These are phyloP conservation scores for Populus euphratica DNA, from an alignment of 345 rosid genomes.

Conservation along the genomic window DNA sequence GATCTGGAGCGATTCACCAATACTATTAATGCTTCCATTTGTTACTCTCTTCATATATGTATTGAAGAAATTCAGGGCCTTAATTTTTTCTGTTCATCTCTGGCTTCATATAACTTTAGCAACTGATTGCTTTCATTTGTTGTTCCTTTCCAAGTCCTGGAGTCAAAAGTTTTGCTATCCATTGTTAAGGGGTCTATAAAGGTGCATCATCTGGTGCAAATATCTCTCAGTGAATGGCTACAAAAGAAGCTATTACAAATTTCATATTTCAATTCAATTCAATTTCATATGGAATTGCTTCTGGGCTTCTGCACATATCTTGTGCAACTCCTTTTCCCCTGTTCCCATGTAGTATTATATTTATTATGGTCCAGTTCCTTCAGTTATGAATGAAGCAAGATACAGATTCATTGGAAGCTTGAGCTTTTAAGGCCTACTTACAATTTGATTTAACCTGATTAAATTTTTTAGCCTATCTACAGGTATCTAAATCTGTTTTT, in stretches of 20 bases:
- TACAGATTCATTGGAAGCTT: neutral
- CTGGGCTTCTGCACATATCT: neutral
- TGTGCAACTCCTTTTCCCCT: neutral
- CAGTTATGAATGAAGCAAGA: neutral
- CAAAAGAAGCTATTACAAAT: neutral
- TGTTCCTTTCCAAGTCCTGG: neutral
- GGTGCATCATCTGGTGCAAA: neutral
- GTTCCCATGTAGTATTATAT: neutral
- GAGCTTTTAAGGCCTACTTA: neutral
- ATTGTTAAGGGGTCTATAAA: neutral
- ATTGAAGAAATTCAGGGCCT: neutral
- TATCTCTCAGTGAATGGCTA: neutral
- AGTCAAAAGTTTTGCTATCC: neutral
- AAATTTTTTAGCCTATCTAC: neutral
- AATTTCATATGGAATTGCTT: neutral
- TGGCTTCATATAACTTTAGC: neutral
- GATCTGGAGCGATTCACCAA: neutral
- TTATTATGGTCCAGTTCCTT: neutral
- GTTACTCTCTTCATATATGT: neutral
- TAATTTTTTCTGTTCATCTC: neutral
- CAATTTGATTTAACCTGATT: neutral
- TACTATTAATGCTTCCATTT: neutral
- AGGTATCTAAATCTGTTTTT: neutral
- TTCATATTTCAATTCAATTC: neutral
- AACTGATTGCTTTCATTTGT: neutral